Evolutionary conservation across 352 stramenopile genomes (phyloP), one percentile per base, ranked within the genome.

Genomic region (Elongisporangium undulatum): DNA sequence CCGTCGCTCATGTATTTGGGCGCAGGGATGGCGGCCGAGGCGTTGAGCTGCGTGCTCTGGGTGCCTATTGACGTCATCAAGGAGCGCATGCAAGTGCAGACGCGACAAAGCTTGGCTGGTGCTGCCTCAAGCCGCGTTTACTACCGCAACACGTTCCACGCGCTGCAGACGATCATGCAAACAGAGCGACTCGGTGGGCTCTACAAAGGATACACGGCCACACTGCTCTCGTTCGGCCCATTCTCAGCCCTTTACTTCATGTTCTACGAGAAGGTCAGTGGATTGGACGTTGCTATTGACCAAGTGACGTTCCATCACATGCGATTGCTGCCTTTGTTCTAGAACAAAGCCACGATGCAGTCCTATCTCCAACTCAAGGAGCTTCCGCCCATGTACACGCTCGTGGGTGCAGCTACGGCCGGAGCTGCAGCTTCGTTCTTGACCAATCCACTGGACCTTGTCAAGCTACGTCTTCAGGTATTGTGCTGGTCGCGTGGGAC

Each of bases 61-160:
- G 96, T 99, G n/a, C 97, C 97, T n/a, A 96, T 99, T 26, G 97
- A 99, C 67, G 97, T 99, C 38, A 87, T 99, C 34, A 99, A 99
- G 67, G 97, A 99, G 74, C 86, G 97, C 58, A 90, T 99, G 79
- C 97, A 99, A 85, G 92, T 99, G 23, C 95, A 98, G 66, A 61
- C 59, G 15, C 61, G 71, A n/a, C 21, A 60, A 3, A 38, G 51
- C 6, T 49, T 26, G 2, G n/a, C n/a, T 9, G 59, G 59, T 0
- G 50, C 34, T 7, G 20, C 38, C 0, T 49, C 12, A 1, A 48
- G 49, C 23, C 71, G 72, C 51, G 55, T 83, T 29, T 94, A 96
- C 60, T 99, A 99, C 63, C 89, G 85, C 61, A 94, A 90, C 39
- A 98, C 87, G 45, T 68, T 79, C 41, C 86, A 99, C 68, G 95